Conservation (phyloP, 225 moss, liverwort and hornwort species). For the Asterella californica region DNA sequence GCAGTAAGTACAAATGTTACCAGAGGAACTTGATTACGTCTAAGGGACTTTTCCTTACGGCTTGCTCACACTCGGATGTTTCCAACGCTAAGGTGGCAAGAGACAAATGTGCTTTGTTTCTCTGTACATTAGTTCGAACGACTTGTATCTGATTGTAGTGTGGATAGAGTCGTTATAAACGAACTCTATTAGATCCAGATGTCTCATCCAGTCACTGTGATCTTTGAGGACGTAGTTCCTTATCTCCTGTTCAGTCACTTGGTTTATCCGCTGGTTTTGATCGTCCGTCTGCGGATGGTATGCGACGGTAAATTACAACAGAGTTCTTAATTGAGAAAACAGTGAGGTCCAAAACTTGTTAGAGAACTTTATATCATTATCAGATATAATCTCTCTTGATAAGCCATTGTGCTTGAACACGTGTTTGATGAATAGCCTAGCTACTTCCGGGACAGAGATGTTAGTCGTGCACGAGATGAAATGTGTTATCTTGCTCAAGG, state of each 20-base stretch:
- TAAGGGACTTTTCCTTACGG: too few relatives aligned
- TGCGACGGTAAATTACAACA: background rate
- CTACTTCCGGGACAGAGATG: background rate
- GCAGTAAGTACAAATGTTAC: too few relatives aligned
- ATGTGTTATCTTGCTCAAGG: background rate
- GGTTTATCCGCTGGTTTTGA: background rate
- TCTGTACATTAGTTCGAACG: background rate
- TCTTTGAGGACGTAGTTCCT: background rate
- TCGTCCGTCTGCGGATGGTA: slow-evolving; percentile 13
- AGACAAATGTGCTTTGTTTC: too few relatives aligned
- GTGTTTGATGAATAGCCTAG: background rate
- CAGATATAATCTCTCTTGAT: background rate
- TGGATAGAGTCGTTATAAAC: background rate
- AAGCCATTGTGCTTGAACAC: too few relatives aligned
- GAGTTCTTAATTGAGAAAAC: background rate
- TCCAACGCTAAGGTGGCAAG: too few relatives aligned
- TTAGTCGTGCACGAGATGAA: background rate
- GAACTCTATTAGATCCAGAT: background rate
- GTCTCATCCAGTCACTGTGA: background rate
- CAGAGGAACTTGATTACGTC: too few relatives aligned
- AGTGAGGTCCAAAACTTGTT: background rate
- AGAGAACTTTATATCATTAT: background rate
- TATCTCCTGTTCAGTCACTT: background rate
- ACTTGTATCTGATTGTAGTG: background rate
- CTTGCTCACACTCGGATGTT: too few relatives aligned